Evolutionary conservation across 805 yeast species (phyloP), one percentile per base, ranked within the genome.

Genomic region (Starmerella bacillaris): DNA sequence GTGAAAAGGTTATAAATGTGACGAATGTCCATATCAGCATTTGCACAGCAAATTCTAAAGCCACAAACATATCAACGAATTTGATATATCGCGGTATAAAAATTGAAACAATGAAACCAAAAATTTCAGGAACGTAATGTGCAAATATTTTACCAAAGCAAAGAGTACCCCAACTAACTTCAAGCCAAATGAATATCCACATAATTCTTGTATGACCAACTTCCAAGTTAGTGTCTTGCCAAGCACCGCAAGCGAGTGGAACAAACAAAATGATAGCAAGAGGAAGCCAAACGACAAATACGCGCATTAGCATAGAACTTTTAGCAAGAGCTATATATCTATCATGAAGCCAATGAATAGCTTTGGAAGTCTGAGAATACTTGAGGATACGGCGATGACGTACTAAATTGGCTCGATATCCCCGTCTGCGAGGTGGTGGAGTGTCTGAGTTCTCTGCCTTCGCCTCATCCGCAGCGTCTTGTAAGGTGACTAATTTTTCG

Each of bases 141-240:
- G 61, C 54, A 21, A 55, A 37, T 4, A 55, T 37, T 15, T 54
- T 42, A 14, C 53, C 39, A n/a, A 57, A 41, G 46, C 51, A 56
- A 28, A 55, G 44, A 9, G 59, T 39, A 6, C 51, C 60, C 63
- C 62, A 58, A 21, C 48, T 54, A 18, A 57, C 54, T 39, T 58
- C 63, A 5, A 55, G 46, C 63, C 63, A 58, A 28, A 58, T 54
- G 39, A 58, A 58, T 19, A 58, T 39, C 61, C 61, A 58, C 50
- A 51, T 43, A 17, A 58, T 46, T 3, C 55, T 46, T 7, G 54
- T 50, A 20, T 48, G 40, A 18, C 62, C 63, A 2, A 58, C 46
- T 16, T 30, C 5, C 27, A 58, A 51, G 18, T 34, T 17, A 8
- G 39, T 46, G 28, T 44, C 41, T 17, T 44, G 54, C 53, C 57